Evolutionary conservation across 2,329 filamentous ascomycete species (phyloP).

Genomic region (Hirsutella minnesotensis): DNA sequence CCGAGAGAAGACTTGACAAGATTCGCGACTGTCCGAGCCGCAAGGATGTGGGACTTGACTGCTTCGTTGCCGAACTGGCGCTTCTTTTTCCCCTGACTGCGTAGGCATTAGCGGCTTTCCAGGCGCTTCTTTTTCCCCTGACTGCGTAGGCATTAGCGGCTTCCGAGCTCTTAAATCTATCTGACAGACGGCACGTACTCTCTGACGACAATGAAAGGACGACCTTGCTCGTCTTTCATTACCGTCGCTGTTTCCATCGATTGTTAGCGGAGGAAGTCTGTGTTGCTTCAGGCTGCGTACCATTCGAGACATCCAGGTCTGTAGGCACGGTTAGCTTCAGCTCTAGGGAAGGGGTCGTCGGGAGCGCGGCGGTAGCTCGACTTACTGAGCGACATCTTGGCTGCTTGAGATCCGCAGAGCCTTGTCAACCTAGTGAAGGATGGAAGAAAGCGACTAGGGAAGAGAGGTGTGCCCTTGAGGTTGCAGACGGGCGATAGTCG

Average conservation of each 20-base stretch:
- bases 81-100: constrained; percentile 93
- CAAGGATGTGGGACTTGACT: constrained; percentile 95
- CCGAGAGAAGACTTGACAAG: constrained; percentile 96
- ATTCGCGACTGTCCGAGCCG: constrained; percentile 88
- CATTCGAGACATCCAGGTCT: constrained; percentile 79
- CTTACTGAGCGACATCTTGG: constrained; percentile 28
- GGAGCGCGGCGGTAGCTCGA: constrained; percentile 6
- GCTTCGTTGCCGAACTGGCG: constrained; percentile 93
- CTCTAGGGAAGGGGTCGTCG: background rate
- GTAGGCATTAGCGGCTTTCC: constrained; percentile 9
- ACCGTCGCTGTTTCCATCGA: constrained; percentile 42
- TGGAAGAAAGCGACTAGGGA: constrained; percentile 1
- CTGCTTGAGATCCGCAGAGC: constrained; percentile 13
- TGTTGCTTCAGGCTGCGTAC: constrained; percentile 32
- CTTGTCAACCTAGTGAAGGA: constrained; percentile 10
- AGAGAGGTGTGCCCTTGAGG: constrained; percentile 7
- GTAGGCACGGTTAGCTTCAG: constrained; percentile 21
- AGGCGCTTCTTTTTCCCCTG: constrained; percentile 94
- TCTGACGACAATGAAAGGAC: constrained; percentile 95
- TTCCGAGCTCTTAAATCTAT: background rate
- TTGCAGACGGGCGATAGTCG: constrained; percentile 17
- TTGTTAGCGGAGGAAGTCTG: constrained; percentile 8
- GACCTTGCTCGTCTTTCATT: constrained; percentile 93
- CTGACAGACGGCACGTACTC: constrained; percentile 52
- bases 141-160: constrained; percentile 32